These are phyloP conservation scores for Colletotrichum nymphaeae DNA, from an alignment of 2,329 filamentous ascomycete genomes.

Conservation along the genomic window DNA sequence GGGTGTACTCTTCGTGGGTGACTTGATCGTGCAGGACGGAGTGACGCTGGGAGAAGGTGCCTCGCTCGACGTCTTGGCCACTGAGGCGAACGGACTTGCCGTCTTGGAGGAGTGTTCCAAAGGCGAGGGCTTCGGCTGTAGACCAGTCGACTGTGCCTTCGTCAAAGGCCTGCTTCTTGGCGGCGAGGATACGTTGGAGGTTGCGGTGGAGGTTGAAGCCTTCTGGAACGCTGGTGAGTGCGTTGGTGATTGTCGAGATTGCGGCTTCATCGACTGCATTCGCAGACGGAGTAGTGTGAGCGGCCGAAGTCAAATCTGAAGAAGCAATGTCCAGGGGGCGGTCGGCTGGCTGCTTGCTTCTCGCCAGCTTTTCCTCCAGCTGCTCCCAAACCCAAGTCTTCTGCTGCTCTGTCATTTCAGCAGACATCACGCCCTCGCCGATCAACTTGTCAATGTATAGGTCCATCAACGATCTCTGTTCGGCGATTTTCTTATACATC, in stretches of 20 bases:
- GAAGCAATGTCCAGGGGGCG: too few relatives aligned
- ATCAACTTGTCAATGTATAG: conserved; percentile 92
- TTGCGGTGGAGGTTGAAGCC: conserved; percentile 93
- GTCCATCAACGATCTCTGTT: conserved; percentile 85
- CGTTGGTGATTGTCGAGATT: conserved; percentile 82
- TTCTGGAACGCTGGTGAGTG: conserved; percentile 82
- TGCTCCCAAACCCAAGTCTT: conserved; percentile 99
- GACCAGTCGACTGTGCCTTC: conserved; percentile 98
- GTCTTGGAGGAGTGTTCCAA: conserved; percentile 89
- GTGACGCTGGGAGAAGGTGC: conserved; percentile 98
- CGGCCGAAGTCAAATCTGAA: too few relatives aligned
- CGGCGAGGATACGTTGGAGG: conserved; percentile 92
- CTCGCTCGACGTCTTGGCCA: conserved; percentile 98
- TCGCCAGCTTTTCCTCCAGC: conserved; percentile 95
- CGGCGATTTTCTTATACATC: conserved; percentile 98
- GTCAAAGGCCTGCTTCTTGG: conserved; percentile 88
- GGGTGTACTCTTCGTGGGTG: conserved; percentile 90
- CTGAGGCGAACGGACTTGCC: conserved; percentile 97
- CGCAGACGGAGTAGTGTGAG: conserved; percentile 86
- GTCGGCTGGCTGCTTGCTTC: conserved; percentile 95
- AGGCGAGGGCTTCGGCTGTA: conserved; percentile 94
- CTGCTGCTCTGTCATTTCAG: conserved; percentile 97
- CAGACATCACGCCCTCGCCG: conserved; percentile 91
- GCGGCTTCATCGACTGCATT: conserved; percentile 72
- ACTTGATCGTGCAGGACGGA: conserved; percentile 97